phyloP scores from a whole-genome alignment of 371 early-diverging fungal genomes.

The Circinella minor region DNA sequence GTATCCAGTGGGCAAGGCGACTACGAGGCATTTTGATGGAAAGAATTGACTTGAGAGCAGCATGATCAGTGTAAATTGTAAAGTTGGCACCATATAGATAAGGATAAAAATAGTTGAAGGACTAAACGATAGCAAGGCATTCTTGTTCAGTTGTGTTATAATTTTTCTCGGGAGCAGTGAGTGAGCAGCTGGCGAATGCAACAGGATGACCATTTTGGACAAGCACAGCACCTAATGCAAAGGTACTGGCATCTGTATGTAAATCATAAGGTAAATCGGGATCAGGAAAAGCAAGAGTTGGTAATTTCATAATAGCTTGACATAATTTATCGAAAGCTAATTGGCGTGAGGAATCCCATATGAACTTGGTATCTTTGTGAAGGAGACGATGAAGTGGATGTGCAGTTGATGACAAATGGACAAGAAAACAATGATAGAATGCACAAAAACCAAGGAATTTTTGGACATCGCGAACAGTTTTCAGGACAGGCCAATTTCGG shows the following conservation, averaged over 20 bases:
- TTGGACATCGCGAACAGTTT: too few relatives aligned
- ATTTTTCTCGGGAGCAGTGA: neutral
- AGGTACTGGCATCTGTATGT: conserved; percentile 13
- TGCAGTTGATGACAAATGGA: too few relatives aligned
- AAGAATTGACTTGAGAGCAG: conserved; percentile 6
- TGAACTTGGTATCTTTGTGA: too few relatives aligned
- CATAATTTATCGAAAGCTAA: too few relatives aligned
- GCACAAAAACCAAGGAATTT: too few relatives aligned
- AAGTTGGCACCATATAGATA: conserved; percentile 17
- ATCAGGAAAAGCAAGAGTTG: too few relatives aligned
- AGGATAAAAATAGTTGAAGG: conserved; percentile 13
- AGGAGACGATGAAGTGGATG: too few relatives aligned
- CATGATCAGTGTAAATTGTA: conserved; percentile 24
- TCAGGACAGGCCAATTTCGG: too few relatives aligned
- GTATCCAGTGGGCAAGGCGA: neutral
- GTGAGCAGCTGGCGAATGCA: conserved; percentile 20
- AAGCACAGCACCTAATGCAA: conserved; percentile 13
- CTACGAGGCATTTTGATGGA: neutral
- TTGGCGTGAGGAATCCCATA: too few relatives aligned
- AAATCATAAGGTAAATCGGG: conserved; percentile 11
- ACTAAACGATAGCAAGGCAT: conserved; percentile 1
- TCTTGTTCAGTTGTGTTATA: neutral
- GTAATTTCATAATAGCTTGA: too few relatives aligned
- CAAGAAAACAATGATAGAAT: too few relatives aligned
- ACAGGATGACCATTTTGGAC: conserved; percentile 15